Conservation (phyloP, 2,329 filamentous ascomycete genomes). For the Gaeumannomyces sp. region DNA sequence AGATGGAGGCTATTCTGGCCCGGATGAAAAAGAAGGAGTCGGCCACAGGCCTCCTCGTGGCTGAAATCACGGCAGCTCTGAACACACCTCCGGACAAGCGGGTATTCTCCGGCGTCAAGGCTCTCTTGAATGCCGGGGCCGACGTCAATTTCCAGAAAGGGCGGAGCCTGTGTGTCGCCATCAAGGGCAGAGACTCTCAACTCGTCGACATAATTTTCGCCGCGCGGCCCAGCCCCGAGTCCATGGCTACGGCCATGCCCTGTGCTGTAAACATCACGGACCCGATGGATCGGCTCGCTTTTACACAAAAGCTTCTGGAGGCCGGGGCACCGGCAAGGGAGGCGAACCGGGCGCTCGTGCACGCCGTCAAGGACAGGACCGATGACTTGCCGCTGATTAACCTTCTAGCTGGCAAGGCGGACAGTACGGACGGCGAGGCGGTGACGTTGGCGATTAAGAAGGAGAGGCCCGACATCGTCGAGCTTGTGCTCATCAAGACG, state of each 20-base stretch:
- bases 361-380: slow-evolving; percentile 41
- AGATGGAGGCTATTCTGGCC: slow-evolving; percentile 41
- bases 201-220: slow-evolving; percentile 45
- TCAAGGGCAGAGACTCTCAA: slow-evolving; percentile 37
- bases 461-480: slow-evolving; percentile 38
- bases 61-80: slow-evolving; percentile 43
- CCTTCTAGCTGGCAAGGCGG: slow-evolving; percentile 38
- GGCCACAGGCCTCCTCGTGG: slow-evolving; percentile 39
- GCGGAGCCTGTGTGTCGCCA: slow-evolving; percentile 43
- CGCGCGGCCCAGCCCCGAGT: slow-evolving; percentile 31
- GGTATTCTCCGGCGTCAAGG: slow-evolving; percentile 37
- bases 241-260: slow-evolving; percentile 44
- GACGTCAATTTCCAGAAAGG: slow-evolving; percentile 49
- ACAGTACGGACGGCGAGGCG: slow-evolving; percentile 44
- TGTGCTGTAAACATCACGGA: slow-evolving; percentile 46
- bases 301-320: slow-evolving; percentile 43
- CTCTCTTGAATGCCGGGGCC: slow-evolving; percentile 44
- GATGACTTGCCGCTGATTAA: slow-evolving; percentile 43
- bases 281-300: slow-evolving; percentile 42
- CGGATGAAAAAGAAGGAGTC: slow-evolving; percentile 36
- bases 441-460: slow-evolving; percentile 38
- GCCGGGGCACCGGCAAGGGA: slow-evolving; percentile 42
- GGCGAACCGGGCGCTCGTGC: slow-evolving; percentile 44
- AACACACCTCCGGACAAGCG: slow-evolving; percentile 30
- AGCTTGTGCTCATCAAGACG: slow-evolving; percentile 35